These are phyloP conservation scores for Talaromyces thailandensis DNA, from an alignment of 495 filamentous ascomycete species.

Conservation along the genomic window DNA sequence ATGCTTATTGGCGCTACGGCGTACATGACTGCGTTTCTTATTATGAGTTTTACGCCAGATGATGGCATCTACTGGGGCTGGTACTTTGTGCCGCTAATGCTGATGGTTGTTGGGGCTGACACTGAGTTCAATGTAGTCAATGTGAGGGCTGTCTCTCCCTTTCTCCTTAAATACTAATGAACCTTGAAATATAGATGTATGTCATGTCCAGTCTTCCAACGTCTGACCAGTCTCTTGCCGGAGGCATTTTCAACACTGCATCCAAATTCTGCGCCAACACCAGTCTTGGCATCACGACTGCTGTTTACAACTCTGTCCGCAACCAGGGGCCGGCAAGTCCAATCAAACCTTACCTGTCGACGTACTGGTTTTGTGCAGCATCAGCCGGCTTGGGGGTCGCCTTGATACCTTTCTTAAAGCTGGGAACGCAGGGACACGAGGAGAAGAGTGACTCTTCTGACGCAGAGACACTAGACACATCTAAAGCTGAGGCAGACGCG, in stretches of 20 bases:
- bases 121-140: slow-evolving; percentile 54
- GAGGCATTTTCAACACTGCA: slow-evolving; percentile 20
- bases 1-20: slow-evolving; percentile 35
- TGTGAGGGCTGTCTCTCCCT: slow-evolving; percentile 10
- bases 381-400: slow-evolving; percentile 18
- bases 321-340: slow-evolving; percentile 10
- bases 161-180: neutral
- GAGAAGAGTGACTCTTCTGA: neutral
- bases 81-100: slow-evolving; percentile 40
- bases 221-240: slow-evolving; percentile 20
- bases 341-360: slow-evolving; percentile 19
- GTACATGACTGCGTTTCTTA: slow-evolving; percentile 40
- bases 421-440: slow-evolving; percentile 19
- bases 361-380: slow-evolving; percentile 23
- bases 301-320: slow-evolving; percentile 15
- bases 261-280: slow-evolving; percentile 25
- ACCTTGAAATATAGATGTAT: slow-evolving; percentile 20
- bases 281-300: slow-evolving; percentile 24
- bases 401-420: slow-evolving; percentile 22
- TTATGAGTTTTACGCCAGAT: slow-evolving; percentile 39
- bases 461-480: neutral
- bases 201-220: slow-evolving; percentile 28
- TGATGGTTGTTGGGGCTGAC: slow-evolving; percentile 48
- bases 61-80: slow-evolving; percentile 46
- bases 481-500: neutral